phyloP scores from a whole-genome alignment of 2,329 filamentous ascomycete genomes.

The Sclerotinia minor region DNA sequence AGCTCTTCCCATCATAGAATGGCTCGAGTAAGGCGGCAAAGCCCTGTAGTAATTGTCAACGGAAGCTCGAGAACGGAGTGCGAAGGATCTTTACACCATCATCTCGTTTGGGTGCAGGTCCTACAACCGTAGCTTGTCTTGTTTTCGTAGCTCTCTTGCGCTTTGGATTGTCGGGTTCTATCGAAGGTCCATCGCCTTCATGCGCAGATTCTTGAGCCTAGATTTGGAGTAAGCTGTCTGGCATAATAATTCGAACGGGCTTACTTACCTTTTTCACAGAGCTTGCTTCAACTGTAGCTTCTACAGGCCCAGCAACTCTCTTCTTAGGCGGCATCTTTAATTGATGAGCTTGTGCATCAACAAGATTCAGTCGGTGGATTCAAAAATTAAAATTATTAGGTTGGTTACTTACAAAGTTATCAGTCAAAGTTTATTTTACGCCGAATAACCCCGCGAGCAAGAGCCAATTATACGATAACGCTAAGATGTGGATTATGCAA shows the following conservation, averaged over 20 bases:
- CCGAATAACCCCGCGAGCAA: constrained; percentile 15
- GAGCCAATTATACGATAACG: constrained; percentile 15
- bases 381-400: constrained; percentile 21
- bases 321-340: constrained; percentile 27
- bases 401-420: neutral
- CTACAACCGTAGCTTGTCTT: constrained; percentile 28
- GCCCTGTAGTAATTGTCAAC: constrained; percentile 39
- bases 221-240: constrained; percentile 8
- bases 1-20: constrained; percentile 67
- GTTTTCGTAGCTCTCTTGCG: constrained; percentile 30
- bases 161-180: constrained; percentile 35
- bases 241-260: neutral
- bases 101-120: constrained; percentile 27
- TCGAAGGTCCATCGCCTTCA: constrained; percentile 8
- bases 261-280: constrained; percentile 10
- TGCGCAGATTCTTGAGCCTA: constrained; percentile 16
- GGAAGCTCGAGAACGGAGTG: neutral
- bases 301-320: constrained; percentile 22
- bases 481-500: constrained; percentile 13
- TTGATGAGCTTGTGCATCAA: neutral
- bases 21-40: constrained; percentile 67
- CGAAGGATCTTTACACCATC: constrained; percentile 35
- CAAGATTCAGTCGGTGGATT: constrained; percentile 8
- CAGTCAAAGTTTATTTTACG: constrained; percentile 22
- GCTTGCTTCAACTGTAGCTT: constrained; percentile 6